These are phyloP conservation scores for Fusarium sp. DNA, from an alignment of 2,329 filamentous ascomycete species.

Conservation along the genomic window DNA sequence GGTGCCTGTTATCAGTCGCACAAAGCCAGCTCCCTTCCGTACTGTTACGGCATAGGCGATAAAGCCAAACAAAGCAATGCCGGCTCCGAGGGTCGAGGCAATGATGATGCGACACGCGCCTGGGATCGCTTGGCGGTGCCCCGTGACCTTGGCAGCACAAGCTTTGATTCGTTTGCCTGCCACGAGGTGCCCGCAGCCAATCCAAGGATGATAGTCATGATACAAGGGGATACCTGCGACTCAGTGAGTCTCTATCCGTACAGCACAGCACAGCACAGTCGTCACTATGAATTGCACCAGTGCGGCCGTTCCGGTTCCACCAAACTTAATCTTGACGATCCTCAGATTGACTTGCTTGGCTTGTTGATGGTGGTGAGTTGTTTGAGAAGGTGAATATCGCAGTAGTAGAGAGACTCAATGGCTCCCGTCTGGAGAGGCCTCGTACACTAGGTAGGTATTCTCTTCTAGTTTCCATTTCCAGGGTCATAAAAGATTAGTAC, in stretches of 20 bases:
- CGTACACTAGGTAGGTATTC: no score
- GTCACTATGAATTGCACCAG: background rate
- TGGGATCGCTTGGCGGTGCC: constrained; percentile 24
- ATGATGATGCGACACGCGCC: constrained; percentile 32
- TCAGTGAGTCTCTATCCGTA: background rate
- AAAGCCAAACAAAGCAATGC: constrained; percentile 6
- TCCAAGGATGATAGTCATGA: constrained; percentile 13
- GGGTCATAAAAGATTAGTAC: no score
- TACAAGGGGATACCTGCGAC: constrained; percentile 29
- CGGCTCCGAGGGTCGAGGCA: constrained; percentile 5
- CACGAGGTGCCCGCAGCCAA: constrained; percentile 21
- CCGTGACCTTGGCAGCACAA: constrained; percentile 33
- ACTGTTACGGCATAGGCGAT: constrained; percentile 10
- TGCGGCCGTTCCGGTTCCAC: constrained; percentile 31
- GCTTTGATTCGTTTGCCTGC: constrained; percentile 33
- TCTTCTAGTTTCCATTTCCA: no score
- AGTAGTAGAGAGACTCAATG: background rate
- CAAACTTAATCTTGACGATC: constrained; percentile 49
- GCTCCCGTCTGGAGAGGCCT: background rate
- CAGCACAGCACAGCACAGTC: constrained; percentile 25
- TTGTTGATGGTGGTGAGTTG: background rate
- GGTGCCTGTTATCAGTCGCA: constrained; percentile 4
- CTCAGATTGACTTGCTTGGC: constrained; percentile 11
- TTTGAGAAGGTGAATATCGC: background rate
- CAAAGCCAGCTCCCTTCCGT: constrained; percentile 6